Percentiles rank a stretch among this genome's conserved stretches.
Conservation (phyloP, 768 basidiomycete species). For the Boletales sp. region DNA sequence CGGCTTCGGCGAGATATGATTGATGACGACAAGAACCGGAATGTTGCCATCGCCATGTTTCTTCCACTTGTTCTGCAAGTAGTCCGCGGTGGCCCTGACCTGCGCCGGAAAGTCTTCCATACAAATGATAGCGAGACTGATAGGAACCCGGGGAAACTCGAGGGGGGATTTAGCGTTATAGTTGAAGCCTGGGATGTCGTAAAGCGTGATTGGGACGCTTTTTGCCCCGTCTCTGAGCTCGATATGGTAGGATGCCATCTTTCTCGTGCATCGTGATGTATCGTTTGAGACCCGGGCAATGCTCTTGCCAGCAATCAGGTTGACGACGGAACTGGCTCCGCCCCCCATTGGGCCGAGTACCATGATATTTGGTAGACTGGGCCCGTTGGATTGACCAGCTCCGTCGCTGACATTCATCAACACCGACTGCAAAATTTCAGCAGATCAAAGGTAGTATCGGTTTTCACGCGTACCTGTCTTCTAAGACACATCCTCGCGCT, state of each 20-base stretch:
- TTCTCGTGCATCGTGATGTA: conserved; percentile 16
- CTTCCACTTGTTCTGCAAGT: conserved; percentile 14
- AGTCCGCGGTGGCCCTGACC: conserved; percentile 18
- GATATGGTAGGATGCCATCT: conserved; percentile 12
- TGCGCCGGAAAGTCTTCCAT: conserved; percentile 19
- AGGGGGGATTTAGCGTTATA: conserved; percentile 16
- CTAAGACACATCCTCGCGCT: conserved; percentile 14
- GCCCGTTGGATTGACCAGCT: neutral
- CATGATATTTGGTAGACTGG: conserved; percentile 17
- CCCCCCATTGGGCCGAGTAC: conserved; percentile 25
- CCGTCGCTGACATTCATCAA: conserved; percentile 1
- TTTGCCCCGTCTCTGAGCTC: conserved; percentile 9
- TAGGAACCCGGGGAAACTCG: conserved; percentile 17
- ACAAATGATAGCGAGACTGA: conserved; percentile 22
- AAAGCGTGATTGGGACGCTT: conserved; percentile 15
- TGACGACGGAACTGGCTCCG: conserved; percentile 29
- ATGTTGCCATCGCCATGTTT: conserved; percentile 14
- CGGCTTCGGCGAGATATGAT: conserved; percentile 17
- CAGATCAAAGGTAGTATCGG: neutral
- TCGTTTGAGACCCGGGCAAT: conserved; percentile 19
- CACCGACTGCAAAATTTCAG: conserved; percentile 8
- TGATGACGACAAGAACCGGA: conserved; percentile 20
- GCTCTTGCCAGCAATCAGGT: conserved; percentile 23
- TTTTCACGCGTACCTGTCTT: conserved; percentile 13
- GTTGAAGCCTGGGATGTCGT: conserved; percentile 22